Conservation (phyloP, 441 rosid species). For the Cnidoscolus chayamansa region DNA sequence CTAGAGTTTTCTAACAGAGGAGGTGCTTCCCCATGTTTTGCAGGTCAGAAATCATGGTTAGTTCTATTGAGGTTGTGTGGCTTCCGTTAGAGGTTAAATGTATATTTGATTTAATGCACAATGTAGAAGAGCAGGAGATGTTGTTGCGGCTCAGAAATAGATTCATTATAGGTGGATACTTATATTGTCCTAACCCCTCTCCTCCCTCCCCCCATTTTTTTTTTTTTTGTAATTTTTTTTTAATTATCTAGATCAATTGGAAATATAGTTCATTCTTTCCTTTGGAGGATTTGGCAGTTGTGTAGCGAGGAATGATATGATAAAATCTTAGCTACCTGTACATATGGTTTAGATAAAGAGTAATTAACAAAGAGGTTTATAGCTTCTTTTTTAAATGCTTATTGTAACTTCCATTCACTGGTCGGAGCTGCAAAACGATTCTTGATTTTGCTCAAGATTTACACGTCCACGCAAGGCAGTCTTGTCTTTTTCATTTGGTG, state of each 20-base stretch:
- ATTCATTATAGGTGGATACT: constrained; percentile 25
- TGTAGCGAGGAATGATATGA: neutral
- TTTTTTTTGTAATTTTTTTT: neutral
- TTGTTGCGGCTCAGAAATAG: constrained; percentile 19
- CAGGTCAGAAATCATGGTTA: constrained; percentile 32
- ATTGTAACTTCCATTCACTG: too few relatives aligned
- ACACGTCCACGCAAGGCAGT: too few relatives aligned
- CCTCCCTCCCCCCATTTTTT: too few relatives aligned
- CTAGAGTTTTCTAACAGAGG: neutral
- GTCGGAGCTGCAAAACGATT: too few relatives aligned
- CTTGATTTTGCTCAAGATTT: too few relatives aligned
- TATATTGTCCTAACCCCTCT: constrained; percentile 21
- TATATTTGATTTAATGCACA: constrained; percentile 33
- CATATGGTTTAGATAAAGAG: constrained; percentile 11
- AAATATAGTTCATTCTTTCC: constrained; percentile 24
- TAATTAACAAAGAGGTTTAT: neutral
- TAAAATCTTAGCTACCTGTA: neutral
- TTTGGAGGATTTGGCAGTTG: neutral
- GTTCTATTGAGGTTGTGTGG: constrained; percentile 11
- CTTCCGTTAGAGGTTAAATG: constrained; percentile 26
- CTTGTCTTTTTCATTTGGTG: too few relatives aligned
- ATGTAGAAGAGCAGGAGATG: constrained; percentile 34
- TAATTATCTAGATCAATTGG: constrained; percentile 22
- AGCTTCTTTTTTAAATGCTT: neutral
- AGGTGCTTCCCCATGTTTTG: constrained; percentile 15